Conservation (phyloP, 208 protist genomes). For the Trypanosoma boissoni region DNA sequence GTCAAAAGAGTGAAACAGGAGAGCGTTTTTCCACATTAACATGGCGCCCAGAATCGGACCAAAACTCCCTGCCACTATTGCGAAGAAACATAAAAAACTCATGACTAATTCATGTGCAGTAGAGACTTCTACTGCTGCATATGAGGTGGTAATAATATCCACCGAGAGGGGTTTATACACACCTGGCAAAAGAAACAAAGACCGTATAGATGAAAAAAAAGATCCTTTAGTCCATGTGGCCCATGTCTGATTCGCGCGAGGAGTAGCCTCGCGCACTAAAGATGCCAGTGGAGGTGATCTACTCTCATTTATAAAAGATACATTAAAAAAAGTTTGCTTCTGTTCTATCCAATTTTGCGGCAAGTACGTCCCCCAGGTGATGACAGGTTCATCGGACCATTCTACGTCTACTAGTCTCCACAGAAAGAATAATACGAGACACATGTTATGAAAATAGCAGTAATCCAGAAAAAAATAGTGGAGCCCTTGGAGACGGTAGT, state of each 20-base stretch:
- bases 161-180: constrained; percentile 46
- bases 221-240: neutral
- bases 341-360: constrained; percentile 16
- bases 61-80: constrained; percentile 46
- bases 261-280: constrained; percentile 18
- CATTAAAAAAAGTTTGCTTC: neutral
- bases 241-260: constrained; percentile 23
- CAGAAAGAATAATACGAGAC: constrained; percentile 50
- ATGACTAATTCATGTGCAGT: constrained; percentile 39
- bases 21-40: constrained; percentile 65
- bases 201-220: constrained; percentile 1
- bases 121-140: constrained; percentile 35
- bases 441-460: constrained; percentile 72
- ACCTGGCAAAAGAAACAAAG: constrained; percentile 23
- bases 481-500: constrained; percentile 44
- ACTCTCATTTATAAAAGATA: neutral
- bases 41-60: constrained; percentile 66
- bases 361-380: constrained; percentile 36
- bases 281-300: neutral
- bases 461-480: constrained; percentile 80
- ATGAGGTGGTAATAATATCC: constrained; percentile 38
- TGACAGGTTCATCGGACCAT: constrained; percentile 47
- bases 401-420: constrained; percentile 47
- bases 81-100: constrained; percentile 52
- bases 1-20: constrained; percentile 66